Conservation (phyloP, 2,329 filamentous ascomycete genomes). For the Clonostachys sp. region DNA sequence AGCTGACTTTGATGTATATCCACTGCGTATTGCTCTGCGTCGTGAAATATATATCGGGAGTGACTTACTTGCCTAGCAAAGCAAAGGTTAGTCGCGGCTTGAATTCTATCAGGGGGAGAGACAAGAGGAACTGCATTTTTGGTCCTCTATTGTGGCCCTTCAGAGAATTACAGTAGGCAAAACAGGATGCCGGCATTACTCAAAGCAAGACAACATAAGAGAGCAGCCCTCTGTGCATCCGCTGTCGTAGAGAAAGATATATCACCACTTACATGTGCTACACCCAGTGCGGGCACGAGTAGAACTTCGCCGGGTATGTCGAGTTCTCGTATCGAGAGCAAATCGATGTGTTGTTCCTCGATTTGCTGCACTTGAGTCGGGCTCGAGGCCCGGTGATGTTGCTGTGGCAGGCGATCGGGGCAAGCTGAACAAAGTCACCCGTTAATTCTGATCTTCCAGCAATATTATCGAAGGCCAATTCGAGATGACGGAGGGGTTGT, state of each 20-base stretch:
- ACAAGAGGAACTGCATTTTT: neutral
- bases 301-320: slow-evolving; percentile 30
- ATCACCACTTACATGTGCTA: slow-evolving; percentile 25
- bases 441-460: neutral
- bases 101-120: neutral
- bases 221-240: neutral
- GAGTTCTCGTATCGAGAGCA: slow-evolving; percentile 26
- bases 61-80: slow-evolving; percentile 23
- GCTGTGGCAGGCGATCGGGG: slow-evolving; percentile 5
- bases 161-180: neutral
- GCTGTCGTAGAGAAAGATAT: neutral
- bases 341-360: slow-evolving; percentile 26
- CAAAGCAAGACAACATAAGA: slow-evolving; percentile 3
- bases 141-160: neutral
- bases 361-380: slow-evolving; percentile 11
- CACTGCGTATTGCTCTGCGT: no score
- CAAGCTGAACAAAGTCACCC: neutral
- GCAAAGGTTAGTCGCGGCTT: neutral
- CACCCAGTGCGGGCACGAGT: slow-evolving; percentile 30
- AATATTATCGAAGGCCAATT: neutral
- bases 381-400: slow-evolving; percentile 7
- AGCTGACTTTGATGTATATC: no score
- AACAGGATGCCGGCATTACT: neutral
- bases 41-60: neutral
- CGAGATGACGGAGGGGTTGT: neutral